A percentile compares a stretch with the other conserved stretches of the same genome.
Conservation (phyloP, 73 alveolate species). For the Stentor roeselii region DNA sequence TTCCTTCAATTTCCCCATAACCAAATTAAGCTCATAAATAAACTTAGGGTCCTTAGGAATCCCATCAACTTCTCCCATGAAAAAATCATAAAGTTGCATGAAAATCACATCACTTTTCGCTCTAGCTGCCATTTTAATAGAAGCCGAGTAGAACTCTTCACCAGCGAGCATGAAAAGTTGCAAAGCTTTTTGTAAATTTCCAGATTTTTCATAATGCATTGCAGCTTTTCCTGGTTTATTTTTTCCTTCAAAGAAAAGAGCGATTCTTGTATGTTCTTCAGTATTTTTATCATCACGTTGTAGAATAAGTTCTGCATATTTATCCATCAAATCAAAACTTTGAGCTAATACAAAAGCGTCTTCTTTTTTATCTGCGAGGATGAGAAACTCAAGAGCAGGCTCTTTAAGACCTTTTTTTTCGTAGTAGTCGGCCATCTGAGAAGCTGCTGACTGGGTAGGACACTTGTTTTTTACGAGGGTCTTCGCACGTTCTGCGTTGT, state of each 20-base stretch:
- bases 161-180: conserved; percentile 89
- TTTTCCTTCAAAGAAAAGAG: conserved; percentile 89
- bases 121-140: conserved; percentile 95
- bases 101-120: conserved; percentile 87
- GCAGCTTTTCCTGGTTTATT: conserved; percentile 93
- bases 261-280: conserved; percentile 93
- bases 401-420: conserved; percentile 87
- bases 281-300: conserved; percentile 76
- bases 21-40: conserved; percentile 73
- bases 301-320: conserved; percentile 84
- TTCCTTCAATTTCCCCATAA: conserved; percentile 26
- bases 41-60: conserved; percentile 92
- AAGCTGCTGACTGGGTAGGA: conserved; percentile 85
- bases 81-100: conserved; percentile 87
- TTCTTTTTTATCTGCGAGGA: conserved; percentile 92
- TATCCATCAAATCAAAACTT: conserved; percentile 91
- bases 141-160: conserved; percentile 86
- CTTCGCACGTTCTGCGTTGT: conserved; percentile 94
- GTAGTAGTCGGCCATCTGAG: conserved; percentile 90
- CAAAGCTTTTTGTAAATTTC: conserved; percentile 86
- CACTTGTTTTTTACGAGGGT: conserved; percentile 82
- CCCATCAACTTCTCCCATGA: conserved; percentile 90
- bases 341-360: conserved; percentile 95
- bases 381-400: conserved; percentile 92
- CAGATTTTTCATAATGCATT: conserved; percentile 90